These are phyloP conservation scores for Podospora pseudoanserina DNA, from an alignment of 495 filamentous ascomycete species.

Conservation along the genomic window DNA sequence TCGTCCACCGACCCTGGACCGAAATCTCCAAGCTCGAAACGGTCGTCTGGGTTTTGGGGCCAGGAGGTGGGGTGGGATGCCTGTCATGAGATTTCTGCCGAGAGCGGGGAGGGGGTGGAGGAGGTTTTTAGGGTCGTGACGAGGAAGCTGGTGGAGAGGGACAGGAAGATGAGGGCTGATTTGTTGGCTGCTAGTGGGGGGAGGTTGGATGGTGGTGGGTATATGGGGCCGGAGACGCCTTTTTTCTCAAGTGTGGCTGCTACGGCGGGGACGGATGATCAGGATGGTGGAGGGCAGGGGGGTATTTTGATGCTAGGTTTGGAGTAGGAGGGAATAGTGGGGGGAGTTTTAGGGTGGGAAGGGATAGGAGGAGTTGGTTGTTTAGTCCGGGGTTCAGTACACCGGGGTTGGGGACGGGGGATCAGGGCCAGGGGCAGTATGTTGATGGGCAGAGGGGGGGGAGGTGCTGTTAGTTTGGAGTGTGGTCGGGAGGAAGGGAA, in stretches of 20 bases:
- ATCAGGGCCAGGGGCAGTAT: constrained; percentile 38
- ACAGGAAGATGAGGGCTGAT: constrained; percentile 63
- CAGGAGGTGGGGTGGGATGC: constrained; percentile 93
- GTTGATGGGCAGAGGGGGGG: constrained; percentile 9
- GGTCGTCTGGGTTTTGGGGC: constrained; percentile 82
- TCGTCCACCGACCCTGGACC: constrained; percentile 37
- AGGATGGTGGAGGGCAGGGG: constrained; percentile 28
- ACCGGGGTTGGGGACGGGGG: constrained; percentile 32
- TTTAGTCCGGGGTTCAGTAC: constrained; percentile 51
- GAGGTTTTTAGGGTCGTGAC: constrained; percentile 96
- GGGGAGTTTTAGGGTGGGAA: constrained; percentile 60
- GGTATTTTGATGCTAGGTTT: constrained; percentile 44
- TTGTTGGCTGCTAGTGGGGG: constrained; percentile 41
- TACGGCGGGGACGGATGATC: constrained; percentile 11
- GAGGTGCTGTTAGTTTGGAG: constrained; percentile 17
- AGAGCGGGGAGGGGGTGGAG: constrained; percentile 92
- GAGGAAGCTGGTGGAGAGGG: constrained; percentile 89
- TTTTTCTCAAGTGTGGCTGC: neutral
- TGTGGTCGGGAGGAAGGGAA: neutral
- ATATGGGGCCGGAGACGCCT: neutral
- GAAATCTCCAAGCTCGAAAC: constrained; percentile 67
- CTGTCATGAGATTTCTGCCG: constrained; percentile 93
- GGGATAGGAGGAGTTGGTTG: constrained; percentile 62
- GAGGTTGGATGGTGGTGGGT: constrained; percentile 21
- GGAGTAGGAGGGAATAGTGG: constrained; percentile 30